These are phyloP conservation scores for Mrakia frigida DNA, from an alignment of 768 basidiomycete species.

Conservation along the genomic window DNA sequence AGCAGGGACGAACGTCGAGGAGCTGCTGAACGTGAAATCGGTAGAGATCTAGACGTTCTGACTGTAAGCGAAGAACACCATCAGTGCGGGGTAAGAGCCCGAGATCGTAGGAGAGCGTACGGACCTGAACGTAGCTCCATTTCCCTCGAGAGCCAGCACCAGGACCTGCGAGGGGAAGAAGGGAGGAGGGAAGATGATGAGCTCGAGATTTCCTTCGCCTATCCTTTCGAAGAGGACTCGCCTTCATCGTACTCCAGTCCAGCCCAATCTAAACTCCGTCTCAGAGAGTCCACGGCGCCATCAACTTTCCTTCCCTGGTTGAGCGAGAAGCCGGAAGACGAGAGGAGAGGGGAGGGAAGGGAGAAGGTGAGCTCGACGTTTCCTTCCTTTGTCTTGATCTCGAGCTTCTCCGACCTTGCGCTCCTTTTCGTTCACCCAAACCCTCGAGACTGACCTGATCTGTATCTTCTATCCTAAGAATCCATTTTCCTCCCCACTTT, in stretches of 20 bases:
- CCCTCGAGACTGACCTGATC: constrained; percentile 60
- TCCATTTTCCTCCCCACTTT: constrained; percentile 79
- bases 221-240: constrained; percentile 44
- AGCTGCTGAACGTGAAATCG: constrained; percentile 65
- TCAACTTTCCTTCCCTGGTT: constrained; percentile 18
- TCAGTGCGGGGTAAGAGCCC: background rate
- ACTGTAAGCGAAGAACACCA: constrained; percentile 51
- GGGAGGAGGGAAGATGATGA: background rate
- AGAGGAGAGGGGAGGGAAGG: background rate
- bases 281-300: constrained; percentile 31
- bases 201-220: background rate
- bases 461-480: constrained; percentile 90
- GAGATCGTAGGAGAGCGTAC: background rate
- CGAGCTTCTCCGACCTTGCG: background rate
- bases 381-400: background rate
- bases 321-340: background rate
- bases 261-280: constrained; percentile 76
- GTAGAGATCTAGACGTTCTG: constrained; percentile 83
- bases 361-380: constrained; percentile 11
- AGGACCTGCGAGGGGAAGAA: constrained; percentile 58
- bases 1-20: constrained; percentile 57
- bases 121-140: constrained; percentile 80
- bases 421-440: background rate
- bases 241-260: constrained; percentile 88
- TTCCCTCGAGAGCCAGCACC: constrained; percentile 57